Conservation (phyloP, 495 filamentous ascomycete species). For the Oleoguttula mirabilis region DNA sequence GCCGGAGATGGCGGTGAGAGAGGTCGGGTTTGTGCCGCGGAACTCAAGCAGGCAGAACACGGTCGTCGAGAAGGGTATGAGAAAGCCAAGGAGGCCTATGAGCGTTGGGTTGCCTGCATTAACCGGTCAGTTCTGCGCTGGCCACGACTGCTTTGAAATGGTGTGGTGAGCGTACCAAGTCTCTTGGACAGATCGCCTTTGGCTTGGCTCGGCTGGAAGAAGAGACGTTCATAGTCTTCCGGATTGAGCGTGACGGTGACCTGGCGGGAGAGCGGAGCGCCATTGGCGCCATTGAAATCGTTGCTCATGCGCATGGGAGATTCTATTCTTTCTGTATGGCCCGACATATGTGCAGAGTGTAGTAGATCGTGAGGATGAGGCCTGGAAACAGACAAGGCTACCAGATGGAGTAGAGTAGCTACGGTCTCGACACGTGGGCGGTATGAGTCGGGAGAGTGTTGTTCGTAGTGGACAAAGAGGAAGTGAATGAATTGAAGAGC, state of each 20-base stretch:
- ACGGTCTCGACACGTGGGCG: too few species aligned
- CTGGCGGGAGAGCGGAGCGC: slow-evolving; percentile 14
- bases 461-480: too few species aligned
- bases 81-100: slow-evolving; percentile 20
- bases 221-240: slow-evolving; percentile 21
- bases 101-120: slow-evolving; percentile 18
- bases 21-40: slow-evolving; percentile 12
- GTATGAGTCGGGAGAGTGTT: too few species aligned
- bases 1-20: slow-evolving; percentile 14
- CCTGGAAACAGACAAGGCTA: too few species aligned
- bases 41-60: slow-evolving; percentile 16
- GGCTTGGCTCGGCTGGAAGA: slow-evolving; percentile 20
- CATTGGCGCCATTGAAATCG: slow-evolving; percentile 5
- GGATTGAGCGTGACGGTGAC: slow-evolving; percentile 16
- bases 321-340: too few species aligned
- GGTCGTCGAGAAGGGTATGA: slow-evolving; percentile 19
- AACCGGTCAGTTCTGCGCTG: neutral
- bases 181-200: slow-evolving; percentile 20
- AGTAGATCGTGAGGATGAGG: too few species aligned
- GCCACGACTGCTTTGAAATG: neutral
- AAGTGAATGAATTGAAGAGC: too few species aligned
- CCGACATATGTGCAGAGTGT: too few species aligned
- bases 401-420: too few species aligned
- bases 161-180: slow-evolving; percentile 9
- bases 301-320: too few species aligned